Evolutionary conservation across 257 asterid genomes (phyloP), one percentile per base, ranked within the genome.

Genomic region (Nicotiana paniculata): DNA sequence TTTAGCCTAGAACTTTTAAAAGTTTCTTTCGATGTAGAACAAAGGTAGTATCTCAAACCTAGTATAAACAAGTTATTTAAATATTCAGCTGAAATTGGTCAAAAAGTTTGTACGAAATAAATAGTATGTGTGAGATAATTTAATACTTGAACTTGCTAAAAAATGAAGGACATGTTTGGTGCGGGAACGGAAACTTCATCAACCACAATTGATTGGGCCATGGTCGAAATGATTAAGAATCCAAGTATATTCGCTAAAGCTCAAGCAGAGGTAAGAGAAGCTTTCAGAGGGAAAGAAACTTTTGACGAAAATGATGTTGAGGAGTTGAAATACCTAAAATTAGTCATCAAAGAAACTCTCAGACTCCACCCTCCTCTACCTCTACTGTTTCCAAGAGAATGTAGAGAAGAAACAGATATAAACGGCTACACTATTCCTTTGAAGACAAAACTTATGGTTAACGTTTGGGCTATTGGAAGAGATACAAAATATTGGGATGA

Each of bases 401-500:
- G 39, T 16, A 35, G 53, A 3, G 64, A 65, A 57, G 64, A 9
- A 35, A 57, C 58, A 57, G 28, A 77, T 4, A 54, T 83, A 39
- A 39, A 35, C 7, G 80, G 65, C 15, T 66, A 66, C 18, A 67
- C 3, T 0, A 67, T 77, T 16, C 83, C 85, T 9, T 57, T 35
- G 6, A 83, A 83, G 9, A 21, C 74, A 1, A 83, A 67, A 39
- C 43, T 66, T 4, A 0, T 77, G 30, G 46, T 76, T 33, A 77
- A 82, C 9, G 77, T n/a, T 5, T 83, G 86, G 86, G 85, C 85
- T 2, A 83, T 83, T 6, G 72, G 72, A 6, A 79, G 83, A 67
- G 85, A 82, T 21, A 79, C 84, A 3, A 72, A 5, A 39, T 61
- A 18, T 17, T 82, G 81, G 81, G 30, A 17, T 26, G 64, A 63